A percentile compares a stretch with the other conserved stretches of the same genome.
Evolutionary conservation across 129 eudicot species (phyloP).

Genomic region (Dittrichia graveolens): DNA sequence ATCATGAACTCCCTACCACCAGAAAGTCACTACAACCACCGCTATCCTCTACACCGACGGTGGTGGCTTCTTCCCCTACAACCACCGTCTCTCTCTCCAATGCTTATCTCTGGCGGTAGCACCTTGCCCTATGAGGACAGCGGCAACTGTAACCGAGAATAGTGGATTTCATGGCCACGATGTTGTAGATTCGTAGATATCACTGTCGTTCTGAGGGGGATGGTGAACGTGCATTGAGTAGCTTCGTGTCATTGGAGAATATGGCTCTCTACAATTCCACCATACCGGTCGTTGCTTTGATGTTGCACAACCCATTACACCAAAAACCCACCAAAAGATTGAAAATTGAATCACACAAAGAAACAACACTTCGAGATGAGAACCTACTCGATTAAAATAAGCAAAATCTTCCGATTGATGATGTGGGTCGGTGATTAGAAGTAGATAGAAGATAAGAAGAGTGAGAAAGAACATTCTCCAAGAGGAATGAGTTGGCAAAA

Average conservation of each 20-base stretch:
- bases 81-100: no score
- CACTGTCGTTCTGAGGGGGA: constrained; percentile 48
- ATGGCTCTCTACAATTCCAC: constrained; percentile 54
- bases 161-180: constrained; percentile 66
- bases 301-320: constrained; percentile 69
- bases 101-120: no score
- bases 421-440: no score
- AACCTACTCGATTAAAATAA: not conserved
- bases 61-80: no score
- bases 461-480: no score
- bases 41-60: no score
- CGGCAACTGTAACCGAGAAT: constrained; percentile 46
- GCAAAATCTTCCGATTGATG: not conserved
- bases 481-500: no score
- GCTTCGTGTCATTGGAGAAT: constrained; percentile 66
- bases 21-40: no score
- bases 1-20: no score
- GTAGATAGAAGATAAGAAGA: no score
- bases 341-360: constrained; percentile 5
- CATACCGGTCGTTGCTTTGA: constrained; percentile 66
- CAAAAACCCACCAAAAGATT: not conserved
- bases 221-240: constrained; percentile 80
- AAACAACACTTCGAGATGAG: not conserved
- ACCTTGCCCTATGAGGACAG: no score
- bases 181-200: constrained; percentile 62